Conservation (phyloP, 2,329 filamentous ascomycete genomes). For the Ophiocordyceps unilateralis region DNA sequence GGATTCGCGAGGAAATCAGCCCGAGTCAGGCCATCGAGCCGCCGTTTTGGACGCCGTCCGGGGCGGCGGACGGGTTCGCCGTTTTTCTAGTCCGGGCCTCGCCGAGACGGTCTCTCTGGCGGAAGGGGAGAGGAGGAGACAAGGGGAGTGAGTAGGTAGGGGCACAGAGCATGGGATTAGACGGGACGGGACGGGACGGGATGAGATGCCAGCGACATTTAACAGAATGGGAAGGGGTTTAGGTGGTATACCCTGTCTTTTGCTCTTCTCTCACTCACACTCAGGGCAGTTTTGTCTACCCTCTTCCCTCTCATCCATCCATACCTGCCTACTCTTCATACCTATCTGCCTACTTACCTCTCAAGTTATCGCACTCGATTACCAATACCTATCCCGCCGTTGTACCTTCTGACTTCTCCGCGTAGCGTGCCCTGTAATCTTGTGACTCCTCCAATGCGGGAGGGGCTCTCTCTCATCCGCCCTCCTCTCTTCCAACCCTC, state of each 20-base stretch:
- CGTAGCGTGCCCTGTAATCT: too few relatives aligned
- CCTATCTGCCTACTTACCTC: too few relatives aligned
- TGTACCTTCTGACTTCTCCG: too few relatives aligned
- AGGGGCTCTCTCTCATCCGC: background rate
- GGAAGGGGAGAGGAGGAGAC: too few relatives aligned
- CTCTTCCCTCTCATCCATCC: too few relatives aligned
- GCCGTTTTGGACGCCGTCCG: background rate
- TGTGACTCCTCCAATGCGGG: background rate
- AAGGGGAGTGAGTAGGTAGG: background rate
- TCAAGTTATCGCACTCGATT: too few relatives aligned
- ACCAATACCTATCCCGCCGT: too few relatives aligned
- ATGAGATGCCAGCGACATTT: background rate
- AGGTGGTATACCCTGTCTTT: too few relatives aligned
- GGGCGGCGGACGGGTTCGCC: background rate
- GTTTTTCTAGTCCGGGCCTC: background rate
- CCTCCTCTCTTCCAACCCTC: background rate
- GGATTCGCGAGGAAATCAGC: background rate
- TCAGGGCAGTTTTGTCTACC: too few relatives aligned
- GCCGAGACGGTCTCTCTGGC: background rate
- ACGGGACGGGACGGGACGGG: background rate
- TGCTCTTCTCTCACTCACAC: too few relatives aligned
- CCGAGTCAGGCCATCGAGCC: constrained; percentile 6
- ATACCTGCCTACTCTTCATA: too few relatives aligned
- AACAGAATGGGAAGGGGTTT: too few relatives aligned
- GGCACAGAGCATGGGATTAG: background rate